A percentile compares a stretch with the other conserved stretches of the same genome.
phyloP scores from a whole-genome alignment of 2,329 filamentous ascomycete genomes.

The Cladosporium halotolerans region DNA sequence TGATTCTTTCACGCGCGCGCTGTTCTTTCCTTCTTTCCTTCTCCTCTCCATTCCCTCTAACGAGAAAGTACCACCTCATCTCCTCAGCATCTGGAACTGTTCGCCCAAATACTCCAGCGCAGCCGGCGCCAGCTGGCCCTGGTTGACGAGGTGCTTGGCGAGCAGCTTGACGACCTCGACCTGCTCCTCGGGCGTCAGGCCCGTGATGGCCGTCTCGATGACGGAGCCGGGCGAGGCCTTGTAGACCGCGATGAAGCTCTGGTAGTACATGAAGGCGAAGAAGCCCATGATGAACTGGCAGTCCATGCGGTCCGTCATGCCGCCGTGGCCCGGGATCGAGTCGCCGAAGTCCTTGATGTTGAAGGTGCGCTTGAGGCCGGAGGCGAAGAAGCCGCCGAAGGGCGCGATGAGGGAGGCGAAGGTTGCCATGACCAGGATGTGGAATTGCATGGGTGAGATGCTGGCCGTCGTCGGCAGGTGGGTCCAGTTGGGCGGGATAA shows the following conservation, averaged over 20 bases:
- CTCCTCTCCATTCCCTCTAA: too few relatives aligned
- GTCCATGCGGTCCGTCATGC: conserved; percentile 98
- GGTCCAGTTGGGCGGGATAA: conserved; percentile 54
- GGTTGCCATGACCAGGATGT: conserved; percentile 81
- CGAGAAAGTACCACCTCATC: not conserved
- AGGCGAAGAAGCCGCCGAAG: conserved; percentile 97
- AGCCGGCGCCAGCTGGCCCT: conserved; percentile 51
- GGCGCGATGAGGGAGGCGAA: conserved; percentile 96
- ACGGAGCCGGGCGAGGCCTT: conserved; percentile 79
- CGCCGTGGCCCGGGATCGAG: conserved; percentile 93
- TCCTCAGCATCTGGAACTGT: conserved; percentile 19
- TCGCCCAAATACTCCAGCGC: conserved; percentile 36
- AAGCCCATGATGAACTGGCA: conserved; percentile 99
- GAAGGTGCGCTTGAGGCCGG: conserved; percentile 94
- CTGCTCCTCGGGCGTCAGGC: conserved; percentile 82
- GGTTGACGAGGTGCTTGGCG: conserved; percentile 58
- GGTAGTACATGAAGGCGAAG: conserved; percentile 97
- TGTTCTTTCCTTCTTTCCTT: not conserved
- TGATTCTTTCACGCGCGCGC: not conserved
- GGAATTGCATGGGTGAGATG: conserved; percentile 84
- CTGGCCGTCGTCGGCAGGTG: conserved; percentile 67
- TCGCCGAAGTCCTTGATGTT: conserved; percentile 99
- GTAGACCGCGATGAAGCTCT: conserved; percentile 84
- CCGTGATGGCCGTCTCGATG: conserved; percentile 85
- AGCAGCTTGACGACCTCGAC: conserved; percentile 65